phyloP scores from a whole-genome alignment of 768 basidiomycete species.

The Tylopilus sp. region DNA sequence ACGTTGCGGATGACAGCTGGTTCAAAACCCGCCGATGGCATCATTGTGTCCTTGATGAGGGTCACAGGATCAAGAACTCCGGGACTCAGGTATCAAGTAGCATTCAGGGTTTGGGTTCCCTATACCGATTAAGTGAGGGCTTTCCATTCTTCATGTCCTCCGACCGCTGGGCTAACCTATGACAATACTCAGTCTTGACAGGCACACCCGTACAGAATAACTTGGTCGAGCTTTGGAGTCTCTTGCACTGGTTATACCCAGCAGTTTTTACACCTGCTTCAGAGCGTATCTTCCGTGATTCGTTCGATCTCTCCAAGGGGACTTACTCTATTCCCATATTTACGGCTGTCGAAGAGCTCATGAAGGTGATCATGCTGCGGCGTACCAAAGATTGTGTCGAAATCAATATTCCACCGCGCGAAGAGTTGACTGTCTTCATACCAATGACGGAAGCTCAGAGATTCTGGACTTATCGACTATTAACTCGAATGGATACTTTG shows the following conservation, averaged over 20 bases:
- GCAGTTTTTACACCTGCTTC: conserved; percentile 47
- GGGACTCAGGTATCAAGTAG: conserved; percentile 51
- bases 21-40: conserved; percentile 58
- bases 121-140: conserved; percentile 51
- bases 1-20: conserved; percentile 54
- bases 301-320: conserved; percentile 54
- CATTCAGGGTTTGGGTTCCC: conserved; percentile 51
- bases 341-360: conserved; percentile 44
- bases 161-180: background rate
- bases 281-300: conserved; percentile 44
- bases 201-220: conserved; percentile 76
- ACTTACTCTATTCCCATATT: conserved; percentile 49
- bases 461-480: conserved; percentile 58
- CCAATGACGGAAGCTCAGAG: conserved; percentile 58
- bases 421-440: conserved; percentile 54
- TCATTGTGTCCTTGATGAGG: conserved; percentile 62
- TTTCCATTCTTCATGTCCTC: background rate
- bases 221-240: conserved; percentile 52
- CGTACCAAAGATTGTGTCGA: conserved; percentile 54
- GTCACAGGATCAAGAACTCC: conserved; percentile 71
- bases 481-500: conserved; percentile 49
- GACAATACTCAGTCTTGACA: conserved; percentile 47
- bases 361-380: conserved; percentile 54
- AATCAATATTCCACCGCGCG: conserved; percentile 50
- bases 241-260: conserved; percentile 57